Evolutionary conservation across 306 rosid genomes (phyloP), one percentile per base, ranked within the genome.

Genomic region (Casuarina equisetifolia): DNA sequence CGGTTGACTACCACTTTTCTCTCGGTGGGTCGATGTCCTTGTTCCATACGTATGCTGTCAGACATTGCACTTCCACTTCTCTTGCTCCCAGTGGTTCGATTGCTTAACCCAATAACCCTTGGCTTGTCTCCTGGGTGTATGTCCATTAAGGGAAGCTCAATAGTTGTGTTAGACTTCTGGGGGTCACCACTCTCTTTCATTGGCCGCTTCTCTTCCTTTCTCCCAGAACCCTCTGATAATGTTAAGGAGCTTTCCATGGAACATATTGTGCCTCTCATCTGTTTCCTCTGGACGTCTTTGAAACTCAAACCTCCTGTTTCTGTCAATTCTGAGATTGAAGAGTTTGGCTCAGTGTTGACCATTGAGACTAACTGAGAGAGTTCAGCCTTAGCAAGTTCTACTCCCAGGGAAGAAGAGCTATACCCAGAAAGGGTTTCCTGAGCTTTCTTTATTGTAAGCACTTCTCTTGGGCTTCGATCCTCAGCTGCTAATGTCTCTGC

Each of bases 381-480:
- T 77, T 96, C 97, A 52, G 90, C 87, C 81, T 89, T 91, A 40
- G 97, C 91, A 4, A 81, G 76, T 74, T 91, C 91, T 70, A 91
- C 83, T 0, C 94, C 96, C 19, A 80, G 74, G 0, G 94, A 78
- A 54, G 97, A 88, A 80, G 91, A 88, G 55, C 73, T 83, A 78
- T 85, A 83, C 51, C 91, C 96, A 1, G 91, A 74, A 74, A 96
- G 92, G 70, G 96, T 90, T 76, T 92, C 94, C 48, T 89, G 94
- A 44, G 99, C 99, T 61, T 93, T 96, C 74, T 54, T 84, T 10
- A 96, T 15, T 96, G 97, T 73, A 96, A 85, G 70, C 92, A 93
- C 81, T 88, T 91, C 74, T 96, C 98, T 85, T 96, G 98, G 49
- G 99, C 97, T 90, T 96, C 98, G 2, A 96, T 96, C 77, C 94